Percentiles rank a stretch among this genome's conserved stretches.
phyloP scores from a whole-genome alignment of 768 basidiomycete genomes.

The Tulasnella sp. region DNA sequence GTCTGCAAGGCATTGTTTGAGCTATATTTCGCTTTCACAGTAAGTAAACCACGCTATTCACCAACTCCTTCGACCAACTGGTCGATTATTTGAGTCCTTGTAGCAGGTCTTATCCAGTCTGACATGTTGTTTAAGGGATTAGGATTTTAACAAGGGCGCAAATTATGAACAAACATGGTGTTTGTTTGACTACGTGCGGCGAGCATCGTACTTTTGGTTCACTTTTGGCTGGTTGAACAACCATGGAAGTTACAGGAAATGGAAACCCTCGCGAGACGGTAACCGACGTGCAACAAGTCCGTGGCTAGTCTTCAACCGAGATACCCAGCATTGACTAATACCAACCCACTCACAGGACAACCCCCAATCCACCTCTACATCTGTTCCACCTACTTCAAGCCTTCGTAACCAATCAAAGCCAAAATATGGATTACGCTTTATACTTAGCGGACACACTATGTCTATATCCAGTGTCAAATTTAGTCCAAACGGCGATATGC shows the following conservation, averaged over 20 bases:
- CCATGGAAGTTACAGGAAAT: neutral
- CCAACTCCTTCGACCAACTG: conserved; percentile 84
- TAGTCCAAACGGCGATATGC: conserved; percentile 64
- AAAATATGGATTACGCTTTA: conserved; percentile 42
- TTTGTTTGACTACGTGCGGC: neutral
- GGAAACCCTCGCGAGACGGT: neutral
- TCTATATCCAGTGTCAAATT: conserved; percentile 80
- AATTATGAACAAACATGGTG: neutral
- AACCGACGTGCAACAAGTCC: neutral
- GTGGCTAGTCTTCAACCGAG: neutral
- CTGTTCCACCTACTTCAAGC: neutral
- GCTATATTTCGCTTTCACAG: conserved; percentile 2
- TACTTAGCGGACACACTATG: conserved; percentile 69
- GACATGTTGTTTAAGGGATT: conserved; percentile 30
- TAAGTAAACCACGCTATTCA: conserved; percentile 22
- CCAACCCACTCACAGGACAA: too few species aligned
- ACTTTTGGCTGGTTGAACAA: neutral
- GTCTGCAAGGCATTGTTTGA: conserved; percentile 41
- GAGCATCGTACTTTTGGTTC: neutral
- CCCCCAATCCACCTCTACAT: neutral
- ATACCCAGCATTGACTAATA: too few species aligned
- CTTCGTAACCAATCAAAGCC: neutral
- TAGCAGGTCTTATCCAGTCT: conserved; percentile 60
- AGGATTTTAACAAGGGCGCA: neutral
- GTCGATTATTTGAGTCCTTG: conserved; percentile 77